Evolutionary conservation across 2,329 filamentous ascomycete species (phyloP).

Genomic region (Blastomyces gilchristii): DNA sequence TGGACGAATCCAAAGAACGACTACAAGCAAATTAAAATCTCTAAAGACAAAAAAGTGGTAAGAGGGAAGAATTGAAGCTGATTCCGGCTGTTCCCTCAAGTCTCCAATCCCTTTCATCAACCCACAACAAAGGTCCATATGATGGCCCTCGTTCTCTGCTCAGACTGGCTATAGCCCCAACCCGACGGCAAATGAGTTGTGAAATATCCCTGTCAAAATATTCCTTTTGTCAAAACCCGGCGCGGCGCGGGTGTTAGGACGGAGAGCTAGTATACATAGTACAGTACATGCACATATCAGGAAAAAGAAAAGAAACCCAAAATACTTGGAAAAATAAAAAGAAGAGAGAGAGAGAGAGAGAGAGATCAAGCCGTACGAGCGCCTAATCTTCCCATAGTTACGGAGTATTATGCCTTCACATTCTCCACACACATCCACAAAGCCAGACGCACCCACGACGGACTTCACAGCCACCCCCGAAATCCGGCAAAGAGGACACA

Average conservation of each 20-base stretch:
- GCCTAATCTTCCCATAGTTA: background rate
- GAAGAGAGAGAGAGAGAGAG: too few species aligned
- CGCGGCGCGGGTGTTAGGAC: background rate
- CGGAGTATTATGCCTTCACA: background rate
- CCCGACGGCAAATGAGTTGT: constrained; percentile 5
- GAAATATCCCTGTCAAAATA: background rate
- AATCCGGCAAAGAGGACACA: background rate
- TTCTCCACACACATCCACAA: background rate
- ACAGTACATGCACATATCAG: background rate
- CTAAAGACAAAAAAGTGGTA: background rate
- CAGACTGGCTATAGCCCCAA: background rate
- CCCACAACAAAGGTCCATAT: background rate
- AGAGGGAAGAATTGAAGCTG: background rate
- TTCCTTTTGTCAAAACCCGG: constrained; percentile 6
- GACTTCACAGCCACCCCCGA: background rate
- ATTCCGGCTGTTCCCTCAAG: background rate
- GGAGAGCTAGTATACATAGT: background rate
- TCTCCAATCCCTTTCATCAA: background rate
- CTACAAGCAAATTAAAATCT: background rate
- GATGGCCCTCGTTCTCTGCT: background rate
- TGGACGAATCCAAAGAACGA: background rate
- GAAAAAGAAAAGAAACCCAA: constrained; percentile 1
- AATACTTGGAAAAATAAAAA: background rate
- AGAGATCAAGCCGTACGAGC: background rate
- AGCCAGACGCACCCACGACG: background rate